Percentiles rank a stretch among this genome's conserved stretches.
These are phyloP conservation scores for Leccinum arenicola DNA, from an alignment of 768 basidiomycete species.

Conservation along the genomic window DNA sequence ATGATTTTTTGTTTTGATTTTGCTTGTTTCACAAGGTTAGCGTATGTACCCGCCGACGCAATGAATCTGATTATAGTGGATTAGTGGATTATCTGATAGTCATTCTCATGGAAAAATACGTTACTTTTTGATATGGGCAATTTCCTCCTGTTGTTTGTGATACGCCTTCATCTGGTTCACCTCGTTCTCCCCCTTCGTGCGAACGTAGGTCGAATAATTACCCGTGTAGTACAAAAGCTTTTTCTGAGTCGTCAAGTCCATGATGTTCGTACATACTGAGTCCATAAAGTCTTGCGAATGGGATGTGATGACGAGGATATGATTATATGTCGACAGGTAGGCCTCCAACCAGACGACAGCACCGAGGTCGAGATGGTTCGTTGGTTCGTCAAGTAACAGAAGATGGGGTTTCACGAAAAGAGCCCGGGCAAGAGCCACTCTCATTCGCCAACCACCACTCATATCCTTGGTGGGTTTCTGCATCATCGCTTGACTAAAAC, in stretches of 20 bases:
- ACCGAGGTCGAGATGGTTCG: conserved; percentile 92
- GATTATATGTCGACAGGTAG: conserved; percentile 96
- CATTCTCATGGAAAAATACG: conserved; percentile 15
- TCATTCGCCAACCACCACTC: conserved; percentile 99
- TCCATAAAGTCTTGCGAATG: conserved; percentile 99
- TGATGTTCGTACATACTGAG: conserved; percentile 94
- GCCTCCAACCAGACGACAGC: conserved; percentile 99
- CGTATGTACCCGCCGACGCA: conserved; percentile 98
- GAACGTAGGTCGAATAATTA: conserved; percentile 96
- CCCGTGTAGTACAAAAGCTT: conserved; percentile 93
- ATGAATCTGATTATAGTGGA: conserved; percentile 65
- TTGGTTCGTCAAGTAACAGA: conserved; percentile 89
- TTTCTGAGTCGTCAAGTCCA: conserved; percentile 92
- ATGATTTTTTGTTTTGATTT: conserved; percentile 99
- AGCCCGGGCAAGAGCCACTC: conserved; percentile 93
- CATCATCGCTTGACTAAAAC: conserved; percentile 92
- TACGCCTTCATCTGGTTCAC: conserved; percentile 99
- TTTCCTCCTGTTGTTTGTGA: conserved; percentile 97
- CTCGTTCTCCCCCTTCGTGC: conserved; percentile 96
- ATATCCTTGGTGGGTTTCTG: conserved; percentile 96
- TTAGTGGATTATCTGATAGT: conserved; percentile 7
- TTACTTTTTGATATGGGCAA: conserved; percentile 96
- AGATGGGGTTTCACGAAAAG: conserved; percentile 97
- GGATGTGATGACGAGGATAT: conserved; percentile 95
- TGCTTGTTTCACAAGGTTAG: conserved; percentile 97